Conservation (phyloP, 441 rosid species). For the Aquilaria agallochum region DNA sequence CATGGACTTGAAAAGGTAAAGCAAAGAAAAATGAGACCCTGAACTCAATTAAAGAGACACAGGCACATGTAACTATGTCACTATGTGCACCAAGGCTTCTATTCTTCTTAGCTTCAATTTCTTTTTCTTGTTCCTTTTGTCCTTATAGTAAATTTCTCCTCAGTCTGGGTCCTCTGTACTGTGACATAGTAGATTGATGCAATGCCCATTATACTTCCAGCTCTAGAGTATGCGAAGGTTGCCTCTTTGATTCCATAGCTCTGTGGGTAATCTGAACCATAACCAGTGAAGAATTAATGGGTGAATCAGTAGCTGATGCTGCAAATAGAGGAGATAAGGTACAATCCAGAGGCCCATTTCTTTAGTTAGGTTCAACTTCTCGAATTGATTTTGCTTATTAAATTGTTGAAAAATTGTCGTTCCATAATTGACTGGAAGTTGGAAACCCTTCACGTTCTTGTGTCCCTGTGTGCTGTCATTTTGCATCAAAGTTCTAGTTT, state of each 20-base stretch:
- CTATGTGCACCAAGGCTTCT: constrained; percentile 5
- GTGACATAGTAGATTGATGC: constrained; percentile 21
- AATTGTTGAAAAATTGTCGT: constrained; percentile 11
- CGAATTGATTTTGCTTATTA: constrained; percentile 16
- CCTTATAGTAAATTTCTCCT: constrained; percentile 23
- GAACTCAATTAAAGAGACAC: constrained; percentile 16
- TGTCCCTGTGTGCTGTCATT: constrained; percentile 1
- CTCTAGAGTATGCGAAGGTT: constrained; percentile 5
- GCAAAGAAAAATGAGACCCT: background rate
- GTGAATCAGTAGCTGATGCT: constrained; percentile 50
- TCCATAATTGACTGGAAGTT: constrained; percentile 12
- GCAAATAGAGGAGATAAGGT: constrained; percentile 55
- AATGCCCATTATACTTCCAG: constrained; percentile 20
- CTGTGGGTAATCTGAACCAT: constrained; percentile 24
- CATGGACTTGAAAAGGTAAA: constrained; percentile 18
- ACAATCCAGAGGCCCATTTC: constrained; percentile 18
- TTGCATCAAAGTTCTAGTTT: background rate
- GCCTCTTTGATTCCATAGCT: constrained; percentile 18
- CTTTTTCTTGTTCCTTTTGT: constrained; percentile 28
- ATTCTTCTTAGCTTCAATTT: constrained; percentile 21
- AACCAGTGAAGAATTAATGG: constrained; percentile 32
- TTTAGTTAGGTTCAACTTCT: constrained; percentile 17
- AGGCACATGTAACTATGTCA: constrained; percentile 24
- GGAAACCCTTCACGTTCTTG: constrained; percentile 9
- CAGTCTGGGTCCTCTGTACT: constrained; percentile 17